Base-by-base conservation (phyloP, 208 protist genomes). In the Leishmania guyanensis region DNA sequence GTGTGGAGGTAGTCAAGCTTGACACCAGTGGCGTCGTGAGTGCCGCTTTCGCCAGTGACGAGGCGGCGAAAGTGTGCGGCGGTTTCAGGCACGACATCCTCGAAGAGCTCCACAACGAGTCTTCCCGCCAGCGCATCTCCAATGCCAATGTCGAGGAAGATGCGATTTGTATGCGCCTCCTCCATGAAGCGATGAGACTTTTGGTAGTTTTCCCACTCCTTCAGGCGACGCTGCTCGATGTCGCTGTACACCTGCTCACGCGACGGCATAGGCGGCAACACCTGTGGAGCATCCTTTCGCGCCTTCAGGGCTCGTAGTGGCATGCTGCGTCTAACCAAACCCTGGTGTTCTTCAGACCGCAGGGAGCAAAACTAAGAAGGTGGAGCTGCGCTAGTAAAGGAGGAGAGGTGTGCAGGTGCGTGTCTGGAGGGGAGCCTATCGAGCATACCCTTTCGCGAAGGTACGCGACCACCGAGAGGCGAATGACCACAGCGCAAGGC, bases 201-300 rank as follows among this genome's bases (percentile, higher is more conserved):
- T 71, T 96, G 94, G 68, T 96, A 96, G 86, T 97, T 96, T 56
- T 95, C 92, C 92, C 93, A 96, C 79, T 97, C 93, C 83, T 96
- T 97, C 36, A 94, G 68, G 2, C 94, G 92, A 0, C 94, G 89
- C 85, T 96, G 91, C 70, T 95, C 93, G 46, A 95, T 91, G 80
- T 96, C 91, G 58, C 87, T 83, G 72, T 90, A 94, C 43, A 84
- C 65, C 77, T 86, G 83, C n/a, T 90, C 83, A 22, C 65, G 69
- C 48, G 80, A 73, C 14, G 60, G 83, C 36, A 81, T 69, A 1
- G 86, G 65, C 39, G 43, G 73, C 26, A 50, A 51, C 9, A 60
- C 48, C 70, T 71, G 78, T 33, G 77, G 29, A 56, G 33, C 79
- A 16, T 81, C 78, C 36, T 75, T 81, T 9, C 77, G 77, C 53